Conservation (phyloP, 1,284 basidiomycete genomes). For the Irpex rosettiformis region DNA sequence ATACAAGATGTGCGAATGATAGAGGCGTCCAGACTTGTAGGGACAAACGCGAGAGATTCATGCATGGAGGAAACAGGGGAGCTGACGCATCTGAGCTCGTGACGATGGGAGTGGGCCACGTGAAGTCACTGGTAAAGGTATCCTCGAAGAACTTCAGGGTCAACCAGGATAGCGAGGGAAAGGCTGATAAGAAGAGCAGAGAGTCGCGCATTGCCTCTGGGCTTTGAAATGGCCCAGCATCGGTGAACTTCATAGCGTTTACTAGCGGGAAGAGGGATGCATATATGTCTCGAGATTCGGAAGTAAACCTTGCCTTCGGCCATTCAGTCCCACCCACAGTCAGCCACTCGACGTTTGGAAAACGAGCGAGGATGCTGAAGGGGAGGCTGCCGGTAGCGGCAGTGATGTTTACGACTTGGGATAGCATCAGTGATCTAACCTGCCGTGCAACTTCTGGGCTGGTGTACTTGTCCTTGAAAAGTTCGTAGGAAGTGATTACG, state of each 20-base stretch:
- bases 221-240: background rate
- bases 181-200: background rate
- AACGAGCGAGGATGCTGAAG: background rate
- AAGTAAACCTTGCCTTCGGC: background rate
- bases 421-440: background rate
- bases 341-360: background rate
- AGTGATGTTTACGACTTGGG: background rate
- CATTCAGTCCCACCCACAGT: background rate
- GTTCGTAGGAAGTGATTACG: background rate
- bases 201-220: background rate
- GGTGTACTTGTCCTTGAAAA: background rate
- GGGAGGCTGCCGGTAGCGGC: background rate
- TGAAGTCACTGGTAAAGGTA: background rate
- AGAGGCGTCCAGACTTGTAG: background rate
- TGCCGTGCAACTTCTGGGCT: background rate
- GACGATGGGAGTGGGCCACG: background rate
- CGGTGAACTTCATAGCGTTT: background rate
- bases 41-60: background rate
- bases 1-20: background rate
- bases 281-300: background rate
- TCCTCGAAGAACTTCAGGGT: background rate
- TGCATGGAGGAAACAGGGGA: background rate
- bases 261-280: background rate
- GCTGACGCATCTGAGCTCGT: background rate
- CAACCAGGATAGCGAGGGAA: background rate